Conservation (phyloP, 495 filamentous ascomycete genomes). For the Chaetomium fimeti region DNA sequence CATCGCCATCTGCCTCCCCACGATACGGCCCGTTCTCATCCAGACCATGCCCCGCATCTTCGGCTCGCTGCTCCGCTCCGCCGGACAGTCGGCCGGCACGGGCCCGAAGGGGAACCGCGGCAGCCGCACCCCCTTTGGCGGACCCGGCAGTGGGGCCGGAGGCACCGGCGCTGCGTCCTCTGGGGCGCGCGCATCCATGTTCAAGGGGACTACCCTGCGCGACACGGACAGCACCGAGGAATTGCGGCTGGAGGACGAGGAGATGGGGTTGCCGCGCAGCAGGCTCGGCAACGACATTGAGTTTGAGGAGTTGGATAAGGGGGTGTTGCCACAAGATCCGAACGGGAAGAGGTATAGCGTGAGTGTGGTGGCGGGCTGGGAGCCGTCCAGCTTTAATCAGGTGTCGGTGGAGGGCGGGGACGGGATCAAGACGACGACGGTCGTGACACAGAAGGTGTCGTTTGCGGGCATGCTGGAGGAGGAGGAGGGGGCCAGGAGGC, state of each 20-base stretch:
- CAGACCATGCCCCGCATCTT: conserved; percentile 27
- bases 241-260: background rate
- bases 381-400: background rate
- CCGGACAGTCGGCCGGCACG: background rate
- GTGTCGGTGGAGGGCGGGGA: background rate
- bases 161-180: background rate
- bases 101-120: background rate
- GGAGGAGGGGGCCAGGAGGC: background rate
- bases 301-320: conserved; percentile 16
- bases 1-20: conserved; percentile 54
- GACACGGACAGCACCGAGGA: conserved; percentile 19
- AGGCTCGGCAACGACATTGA: conserved; percentile 11
- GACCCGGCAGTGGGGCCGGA: background rate
- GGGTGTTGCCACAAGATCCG: background rate
- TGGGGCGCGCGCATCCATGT: background rate
- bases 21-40: conserved; percentile 44
- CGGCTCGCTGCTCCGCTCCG: conserved; percentile 17
- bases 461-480: conserved; percentile 6
- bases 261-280: background rate
- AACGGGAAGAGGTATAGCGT: conserved; percentile 8
- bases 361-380: conserved; percentile 15
- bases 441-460: conserved; percentile 20
- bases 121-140: conserved; percentile 14
- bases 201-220: conserved; percentile 10
- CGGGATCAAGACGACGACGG: conserved; percentile 18